A percentile compares a stretch with the other conserved stretches of the same genome.
Conservation (phyloP, 805 yeast species). For the Geotrichum ghanense region DNA sequence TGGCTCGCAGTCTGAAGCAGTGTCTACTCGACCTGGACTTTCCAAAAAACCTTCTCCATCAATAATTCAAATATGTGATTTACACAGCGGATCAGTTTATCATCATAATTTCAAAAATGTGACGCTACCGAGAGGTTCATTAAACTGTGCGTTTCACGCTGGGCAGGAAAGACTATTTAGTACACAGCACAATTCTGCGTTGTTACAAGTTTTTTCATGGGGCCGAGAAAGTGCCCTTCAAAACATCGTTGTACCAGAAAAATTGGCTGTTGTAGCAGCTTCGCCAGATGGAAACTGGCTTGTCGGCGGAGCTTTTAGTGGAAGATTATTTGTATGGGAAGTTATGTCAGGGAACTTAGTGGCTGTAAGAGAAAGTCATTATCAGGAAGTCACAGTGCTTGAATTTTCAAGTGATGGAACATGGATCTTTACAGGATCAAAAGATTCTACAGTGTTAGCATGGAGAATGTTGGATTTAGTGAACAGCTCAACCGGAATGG, state of each 20-base stretch:
- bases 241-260: conserved; percentile 76
- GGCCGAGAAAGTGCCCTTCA: conserved; percentile 64
- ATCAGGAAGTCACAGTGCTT: conserved; percentile 57
- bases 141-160: conserved; percentile 27
- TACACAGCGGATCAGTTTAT: conserved; percentile 3
- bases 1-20: conserved; percentile 9
- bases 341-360: conserved; percentile 62
- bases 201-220: conserved; percentile 60
- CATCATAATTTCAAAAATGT: background rate
- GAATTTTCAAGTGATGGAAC: conserved; percentile 52
- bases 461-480: conserved; percentile 63
- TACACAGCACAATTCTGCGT: conserved; percentile 60
- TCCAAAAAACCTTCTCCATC: conserved; percentile 4
- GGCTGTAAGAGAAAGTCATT: conserved; percentile 70
- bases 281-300: conserved; percentile 34
- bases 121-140: conserved; percentile 7
- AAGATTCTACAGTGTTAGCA: conserved; percentile 65
- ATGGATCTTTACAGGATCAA: conserved; percentile 62
- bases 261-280: conserved; percentile 44
- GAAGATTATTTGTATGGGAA: conserved; percentile 80
- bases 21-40: conserved; percentile 1
- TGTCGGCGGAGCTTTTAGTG: conserved; percentile 65
- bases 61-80: background rate
- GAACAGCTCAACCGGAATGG: conserved; percentile 15
- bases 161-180: conserved; percentile 36